phyloP scores from a whole-genome alignment of 805 yeast genomes.

The Priceomyces haplophilus region DNA sequence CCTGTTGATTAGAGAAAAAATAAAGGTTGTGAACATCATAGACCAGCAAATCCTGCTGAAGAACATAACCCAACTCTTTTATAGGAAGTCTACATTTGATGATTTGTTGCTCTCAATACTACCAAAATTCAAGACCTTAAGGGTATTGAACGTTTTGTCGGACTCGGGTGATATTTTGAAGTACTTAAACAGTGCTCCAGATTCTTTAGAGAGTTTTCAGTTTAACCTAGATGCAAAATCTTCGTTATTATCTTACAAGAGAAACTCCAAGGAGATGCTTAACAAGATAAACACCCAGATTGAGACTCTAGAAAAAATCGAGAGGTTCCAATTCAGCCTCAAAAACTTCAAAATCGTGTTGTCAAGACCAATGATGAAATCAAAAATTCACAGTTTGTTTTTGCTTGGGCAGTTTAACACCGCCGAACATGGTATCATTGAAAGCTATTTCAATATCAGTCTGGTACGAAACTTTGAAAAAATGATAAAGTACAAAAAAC shows the following conservation, averaged over 20 bases:
- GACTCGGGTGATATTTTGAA: slow-evolving; percentile 2
- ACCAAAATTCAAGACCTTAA: background rate
- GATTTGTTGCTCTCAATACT: background rate
- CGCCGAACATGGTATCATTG: background rate
- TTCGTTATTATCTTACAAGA: background rate
- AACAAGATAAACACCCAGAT: background rate
- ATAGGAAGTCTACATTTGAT: background rate
- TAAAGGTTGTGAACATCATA: background rate
- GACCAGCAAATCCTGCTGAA: background rate
- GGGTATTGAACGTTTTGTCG: background rate
- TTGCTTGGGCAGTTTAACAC: background rate
- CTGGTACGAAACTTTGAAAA: background rate
- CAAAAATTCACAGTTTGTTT: slow-evolving; percentile 6
- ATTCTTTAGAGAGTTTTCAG: background rate
- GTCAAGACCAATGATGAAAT: slow-evolving; percentile 7
- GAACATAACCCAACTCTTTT: background rate
- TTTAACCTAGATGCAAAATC: background rate
- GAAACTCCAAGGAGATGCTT: background rate
- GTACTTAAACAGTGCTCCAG: slow-evolving; percentile 1
- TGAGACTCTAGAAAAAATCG: background rate
- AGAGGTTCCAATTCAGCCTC: background rate
- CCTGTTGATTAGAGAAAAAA: background rate
- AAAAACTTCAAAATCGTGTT: slow-evolving; percentile 6
- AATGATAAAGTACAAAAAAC: background rate
- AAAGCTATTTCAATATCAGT: background rate